These are phyloP conservation scores for Fomitopsis pulvina DNA, from an alignment of 768 basidiomycete species.

Conservation along the genomic window DNA sequence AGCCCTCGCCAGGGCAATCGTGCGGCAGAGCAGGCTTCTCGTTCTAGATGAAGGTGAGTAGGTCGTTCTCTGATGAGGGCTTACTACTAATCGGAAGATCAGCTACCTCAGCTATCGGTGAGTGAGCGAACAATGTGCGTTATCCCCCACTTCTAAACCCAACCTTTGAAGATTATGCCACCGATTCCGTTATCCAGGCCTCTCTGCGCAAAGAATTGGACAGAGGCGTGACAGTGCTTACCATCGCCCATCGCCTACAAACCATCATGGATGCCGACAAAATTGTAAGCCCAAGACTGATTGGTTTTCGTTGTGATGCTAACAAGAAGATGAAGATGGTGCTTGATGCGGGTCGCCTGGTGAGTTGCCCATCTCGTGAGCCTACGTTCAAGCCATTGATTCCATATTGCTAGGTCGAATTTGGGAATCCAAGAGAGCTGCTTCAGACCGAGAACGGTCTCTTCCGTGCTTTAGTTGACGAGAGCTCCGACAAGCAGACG, in stretches of 20 bases:
- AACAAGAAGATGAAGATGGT: slow-evolving; percentile 29
- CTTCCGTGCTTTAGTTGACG: slow-evolving; percentile 49
- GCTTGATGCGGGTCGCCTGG: slow-evolving; percentile 34
- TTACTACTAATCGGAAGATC: neutral
- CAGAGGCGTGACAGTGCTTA: slow-evolving; percentile 43
- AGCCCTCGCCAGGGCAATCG: slow-evolving; percentile 52
- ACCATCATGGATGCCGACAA: slow-evolving; percentile 61
- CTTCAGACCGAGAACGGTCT: slow-evolving; percentile 45
- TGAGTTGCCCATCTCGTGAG: slow-evolving; percentile 13
- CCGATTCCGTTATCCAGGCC: slow-evolving; percentile 50
- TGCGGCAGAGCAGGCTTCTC: slow-evolving; percentile 48
- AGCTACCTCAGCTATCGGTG: slow-evolving; percentile 43
- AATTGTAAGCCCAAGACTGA: slow-evolving; percentile 29
- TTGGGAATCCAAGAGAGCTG: slow-evolving; percentile 42
- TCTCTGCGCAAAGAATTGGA: slow-evolving; percentile 42
- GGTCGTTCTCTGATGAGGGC: slow-evolving; percentile 6
- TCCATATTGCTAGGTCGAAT: slow-evolving; percentile 35
- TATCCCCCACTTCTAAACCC: no score
- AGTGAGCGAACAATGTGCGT: neutral
- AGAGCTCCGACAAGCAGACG: slow-evolving; percentile 44
- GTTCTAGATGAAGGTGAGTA: slow-evolving; percentile 48
- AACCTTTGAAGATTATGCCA: slow-evolving; percentile 39
- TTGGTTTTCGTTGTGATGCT: neutral
- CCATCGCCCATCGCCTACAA: slow-evolving; percentile 51
- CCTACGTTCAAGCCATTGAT: neutral